Base-by-base conservation (phyloP, 139 green algal genomes). In the Asterochloris erici region DNA sequence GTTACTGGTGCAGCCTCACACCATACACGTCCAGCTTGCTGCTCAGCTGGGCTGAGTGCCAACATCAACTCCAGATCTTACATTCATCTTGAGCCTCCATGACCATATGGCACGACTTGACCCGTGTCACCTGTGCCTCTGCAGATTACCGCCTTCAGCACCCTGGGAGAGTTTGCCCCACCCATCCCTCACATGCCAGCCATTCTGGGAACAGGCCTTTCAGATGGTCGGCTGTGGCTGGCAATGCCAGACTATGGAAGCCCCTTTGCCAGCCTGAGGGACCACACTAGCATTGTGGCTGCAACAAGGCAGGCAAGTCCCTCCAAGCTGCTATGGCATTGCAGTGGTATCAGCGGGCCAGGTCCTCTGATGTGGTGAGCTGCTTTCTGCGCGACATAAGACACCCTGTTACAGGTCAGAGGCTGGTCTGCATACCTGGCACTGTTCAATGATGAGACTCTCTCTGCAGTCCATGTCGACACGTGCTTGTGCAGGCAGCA, bases 261-360 rank as follows among this genome's bases (percentile, higher is more conserved):
- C 14, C 28, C 61, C 73, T 78, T 78, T 28, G 73, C 73, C 12
- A 62, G 73, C 73, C 61, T 78, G 73, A 78, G 73, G 61, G 19
- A 28, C 61, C 73, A 26, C 60, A 78, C n/a, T 26, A 78, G 27
- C 16, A 78, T 78, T 78, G 73, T 78, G 26, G 73, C 60, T 78
- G 73, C 73, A 63, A 77, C 73, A 63, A 28, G 1, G 73, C 73
- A 78, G 73, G 73, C 73, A 78, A 78, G 73, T 54, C 2, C 4
- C 38, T 54, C 38, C 6, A 6, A 6, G 38, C 38, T 54, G 38
- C 38, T 54, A 6, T 54, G 38, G 38, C 38, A 54, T 54, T 54
- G 38, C 38, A 54, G 38, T 6, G 38, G 38, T 54, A 54, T 54
- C 38, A 54, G 38, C 38, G 38, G 38, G 38, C 38, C 38, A 10